These are phyloP conservation scores for Vigna nakashimae DNA, from an alignment of 306 rosid genomes.

Conservation along the genomic window DNA sequence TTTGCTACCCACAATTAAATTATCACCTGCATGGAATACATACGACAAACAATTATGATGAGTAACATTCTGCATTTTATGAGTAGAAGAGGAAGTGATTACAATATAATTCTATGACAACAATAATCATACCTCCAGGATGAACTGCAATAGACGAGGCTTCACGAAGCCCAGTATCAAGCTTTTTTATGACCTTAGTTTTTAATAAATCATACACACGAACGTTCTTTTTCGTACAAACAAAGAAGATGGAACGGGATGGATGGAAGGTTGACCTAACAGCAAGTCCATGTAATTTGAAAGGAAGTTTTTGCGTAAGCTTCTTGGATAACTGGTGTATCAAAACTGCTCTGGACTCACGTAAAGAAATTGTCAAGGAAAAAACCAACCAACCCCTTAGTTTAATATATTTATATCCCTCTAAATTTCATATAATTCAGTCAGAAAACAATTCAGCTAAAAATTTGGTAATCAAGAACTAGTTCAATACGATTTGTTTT, in stretches of 20 bases:
- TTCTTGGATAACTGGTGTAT: constrained; percentile 86
- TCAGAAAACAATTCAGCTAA: constrained; percentile 10
- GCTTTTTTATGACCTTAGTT: constrained; percentile 69
- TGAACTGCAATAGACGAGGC: constrained; percentile 88
- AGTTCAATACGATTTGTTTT: not conserved
- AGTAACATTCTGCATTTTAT: constrained; percentile 5
- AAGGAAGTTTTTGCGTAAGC: constrained; percentile 75
- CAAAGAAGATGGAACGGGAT: constrained; percentile 73
- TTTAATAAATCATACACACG: constrained; percentile 82
- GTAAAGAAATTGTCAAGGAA: constrained; percentile 83
- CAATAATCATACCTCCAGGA: constrained; percentile 74
- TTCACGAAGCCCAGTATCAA: constrained; percentile 89
- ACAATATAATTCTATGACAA: not conserved
- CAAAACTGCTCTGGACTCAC: constrained; percentile 82
- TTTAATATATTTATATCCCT: constrained; percentile 11
- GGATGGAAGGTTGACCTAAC: constrained; percentile 91
- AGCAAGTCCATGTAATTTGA: constrained; percentile 85
- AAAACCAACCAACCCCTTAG: constrained; percentile 26
- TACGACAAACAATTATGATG: constrained; percentile 18
- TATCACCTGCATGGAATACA: constrained; percentile 74
- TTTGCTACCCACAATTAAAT: constrained; percentile 93
- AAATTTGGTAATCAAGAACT: constrained; percentile 15
- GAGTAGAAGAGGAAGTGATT: constrained; percentile 24
- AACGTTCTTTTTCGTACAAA: constrained; percentile 75
- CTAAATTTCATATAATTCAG: constrained; percentile 3